Evolutionary conservation across 352 stramenopile species (phyloP), one percentile per base, ranked within the genome.

Genomic region (Globisporangium recalcitrans): DNA sequence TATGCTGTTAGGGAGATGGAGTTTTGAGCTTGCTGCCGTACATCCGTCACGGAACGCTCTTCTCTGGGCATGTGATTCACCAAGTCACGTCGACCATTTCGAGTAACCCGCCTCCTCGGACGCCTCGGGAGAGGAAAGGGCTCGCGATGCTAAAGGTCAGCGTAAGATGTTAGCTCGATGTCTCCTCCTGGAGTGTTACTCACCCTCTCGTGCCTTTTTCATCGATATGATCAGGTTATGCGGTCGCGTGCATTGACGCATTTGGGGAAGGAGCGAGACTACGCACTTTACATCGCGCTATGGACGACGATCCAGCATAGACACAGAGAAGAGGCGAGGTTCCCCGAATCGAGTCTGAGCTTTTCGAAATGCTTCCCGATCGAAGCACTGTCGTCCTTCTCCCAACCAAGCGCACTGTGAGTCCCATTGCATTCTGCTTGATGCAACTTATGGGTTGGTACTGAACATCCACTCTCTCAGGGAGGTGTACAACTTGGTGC

Each of bases 11-110:
- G 46, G 82, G 82, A 26, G 74, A 76, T 34, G 82, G 82, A 27
- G 71, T 92, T 4, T 38, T 89, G 60, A 90, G 80, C 68, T 36
- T 92, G n/a, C 52, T 90, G n/a, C 82, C 82, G 38, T 90, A 84
- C 65, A 78, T 92, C 67, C 82, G 82, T 0, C 82, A 92, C 21
- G 80, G 82, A 0, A 74, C 78, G 27, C 56, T 92, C 0, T 92
- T 82, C 54, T 70, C 71, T 52, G 78, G 79, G 6, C 71, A 80
- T 27, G 73, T 90, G 34, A 54, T 92, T 27, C 67, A 71, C 26
- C 70, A 73, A 42, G 74, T 90, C 38, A 52, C 61, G 2, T 58
- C 69, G 36, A 65, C 68, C 24, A 88, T 90, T 36, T 58, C 60
- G 14, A 73, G 52, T 3, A 70, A 64, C 22, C 69, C 78, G 59